These are phyloP conservation scores for Mortierella sp. DNA, from an alignment of 371 early-diverging fungal species.

Conservation along the genomic window DNA sequence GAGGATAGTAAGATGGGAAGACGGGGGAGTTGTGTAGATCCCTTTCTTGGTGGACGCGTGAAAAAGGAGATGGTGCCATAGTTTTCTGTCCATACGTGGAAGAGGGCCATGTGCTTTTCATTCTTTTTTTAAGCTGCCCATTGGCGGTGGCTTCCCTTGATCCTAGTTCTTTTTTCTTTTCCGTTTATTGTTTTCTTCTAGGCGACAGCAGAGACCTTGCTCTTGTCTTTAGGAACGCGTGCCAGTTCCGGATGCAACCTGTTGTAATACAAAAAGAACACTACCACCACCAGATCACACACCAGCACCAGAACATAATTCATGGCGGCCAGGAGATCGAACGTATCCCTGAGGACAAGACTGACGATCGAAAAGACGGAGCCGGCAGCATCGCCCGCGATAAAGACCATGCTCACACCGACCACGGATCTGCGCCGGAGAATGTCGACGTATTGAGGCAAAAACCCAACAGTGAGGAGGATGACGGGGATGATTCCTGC, in stretches of 20 bases:
- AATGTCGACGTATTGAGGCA: conserved; percentile 66
- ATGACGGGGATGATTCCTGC: conserved; percentile 65
- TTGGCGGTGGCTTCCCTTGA: no score
- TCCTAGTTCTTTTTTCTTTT: no score
- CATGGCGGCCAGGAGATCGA: conserved; percentile 42
- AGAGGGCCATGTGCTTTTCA: no score
- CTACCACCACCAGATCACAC: conserved; percentile 40
- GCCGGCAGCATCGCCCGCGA: conserved; percentile 64
- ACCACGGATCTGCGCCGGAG: conserved; percentile 56
- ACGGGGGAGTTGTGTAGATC: no score
- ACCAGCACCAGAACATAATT: conserved; percentile 43
- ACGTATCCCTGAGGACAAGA: conserved; percentile 37
- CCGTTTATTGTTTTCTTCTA: not conserved
- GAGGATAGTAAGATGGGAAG: no score
- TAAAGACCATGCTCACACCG: conserved; percentile 63
- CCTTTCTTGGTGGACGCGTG: no score
- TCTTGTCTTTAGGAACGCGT: not conserved
- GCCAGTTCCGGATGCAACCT: conserved; percentile 21
- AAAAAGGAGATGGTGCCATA: no score
- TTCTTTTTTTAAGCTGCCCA: no score
- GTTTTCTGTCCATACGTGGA: no score
- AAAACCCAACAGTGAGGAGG: conserved; percentile 62
- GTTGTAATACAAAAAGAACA: conserved; percentile 34
- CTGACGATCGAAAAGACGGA: conserved; percentile 63
- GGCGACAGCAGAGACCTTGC: not conserved